phyloP scores from a whole-genome alignment of 2,329 filamentous ascomycete species.

The Apiospora rasikravindrae region DNA sequence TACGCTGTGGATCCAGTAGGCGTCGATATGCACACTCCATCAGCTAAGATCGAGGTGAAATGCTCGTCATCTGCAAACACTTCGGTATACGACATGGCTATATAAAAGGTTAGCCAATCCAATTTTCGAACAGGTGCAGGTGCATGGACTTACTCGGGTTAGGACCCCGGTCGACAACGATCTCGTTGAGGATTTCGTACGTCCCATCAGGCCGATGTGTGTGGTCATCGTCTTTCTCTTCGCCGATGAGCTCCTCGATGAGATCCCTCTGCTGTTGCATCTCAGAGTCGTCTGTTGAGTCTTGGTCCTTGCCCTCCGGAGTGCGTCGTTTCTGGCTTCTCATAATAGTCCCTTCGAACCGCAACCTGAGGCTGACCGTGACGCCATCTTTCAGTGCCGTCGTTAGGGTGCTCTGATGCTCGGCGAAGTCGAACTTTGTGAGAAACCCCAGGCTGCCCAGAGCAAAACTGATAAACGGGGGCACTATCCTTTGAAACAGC shows the following conservation, averaged over 20 bases:
- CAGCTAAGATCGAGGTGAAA: constrained; percentile 91
- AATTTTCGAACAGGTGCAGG: constrained; percentile 3
- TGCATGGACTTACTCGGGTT: constrained; percentile 73
- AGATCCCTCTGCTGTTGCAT: constrained; percentile 65
- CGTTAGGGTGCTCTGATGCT: constrained; percentile 71
- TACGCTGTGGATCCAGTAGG: constrained; percentile 95
- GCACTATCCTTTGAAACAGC: constrained; percentile 95
- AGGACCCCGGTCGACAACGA: constrained; percentile 93
- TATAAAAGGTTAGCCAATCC: constrained; percentile 21
- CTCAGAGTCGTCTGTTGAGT: constrained; percentile 27
- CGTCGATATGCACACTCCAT: constrained; percentile 91
- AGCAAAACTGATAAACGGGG: constrained; percentile 89
- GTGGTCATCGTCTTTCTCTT: constrained; percentile 80
- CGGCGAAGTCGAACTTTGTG: constrained; percentile 92
- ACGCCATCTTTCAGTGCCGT: constrained; percentile 82
- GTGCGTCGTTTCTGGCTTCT: constrained; percentile 64
- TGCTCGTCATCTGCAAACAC: constrained; percentile 95
- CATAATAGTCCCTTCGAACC: constrained; percentile 96
- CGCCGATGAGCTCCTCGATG: constrained; percentile 87
- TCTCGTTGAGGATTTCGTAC: constrained; percentile 91
- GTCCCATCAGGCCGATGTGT: constrained; percentile 86
- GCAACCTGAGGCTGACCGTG: constrained; percentile 82
- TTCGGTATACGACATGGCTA: constrained; percentile 89
- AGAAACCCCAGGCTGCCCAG: constrained; percentile 92
- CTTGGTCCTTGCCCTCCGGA: constrained; percentile 29